These are phyloP conservation scores for Hypoxylon fragiforme DNA, from an alignment of 495 filamentous ascomycete species.

Conservation along the genomic window DNA sequence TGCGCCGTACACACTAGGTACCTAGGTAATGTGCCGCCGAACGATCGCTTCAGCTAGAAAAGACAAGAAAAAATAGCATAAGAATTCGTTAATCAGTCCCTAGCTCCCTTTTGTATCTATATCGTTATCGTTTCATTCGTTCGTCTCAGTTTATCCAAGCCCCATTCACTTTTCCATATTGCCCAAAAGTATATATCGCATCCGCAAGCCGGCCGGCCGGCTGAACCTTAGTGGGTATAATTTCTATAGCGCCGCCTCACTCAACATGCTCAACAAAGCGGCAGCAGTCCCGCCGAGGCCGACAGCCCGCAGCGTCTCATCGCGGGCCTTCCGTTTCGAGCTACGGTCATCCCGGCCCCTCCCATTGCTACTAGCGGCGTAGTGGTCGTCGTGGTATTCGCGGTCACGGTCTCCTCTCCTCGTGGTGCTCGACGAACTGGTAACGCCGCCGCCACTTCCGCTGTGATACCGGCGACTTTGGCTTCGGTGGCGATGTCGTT, in stretches of 20 bases:
- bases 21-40: too few relatives aligned
- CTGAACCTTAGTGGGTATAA: too few relatives aligned
- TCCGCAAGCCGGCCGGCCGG: neutral
- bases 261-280: constrained; percentile 54
- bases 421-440: constrained; percentile 2
- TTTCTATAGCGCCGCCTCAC: constrained; percentile 48
- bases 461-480: constrained; percentile 22
- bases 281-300: constrained; percentile 56
- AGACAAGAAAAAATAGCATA: too few relatives aligned
- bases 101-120: too few relatives aligned
- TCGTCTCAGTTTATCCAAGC: neutral
- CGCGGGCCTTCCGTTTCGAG: constrained; percentile 43
- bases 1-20: too few relatives aligned
- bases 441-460: neutral
- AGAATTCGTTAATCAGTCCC: too few relatives aligned
- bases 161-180: neutral
- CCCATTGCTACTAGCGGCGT: constrained; percentile 3
- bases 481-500: constrained; percentile 23
- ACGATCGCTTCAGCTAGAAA: too few relatives aligned
- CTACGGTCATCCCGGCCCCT: constrained; percentile 27
- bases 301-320: constrained; percentile 47
- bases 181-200: neutral
- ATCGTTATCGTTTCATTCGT: too few relatives aligned
- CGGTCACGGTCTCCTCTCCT: constrained; percentile 19
- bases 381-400: constrained; percentile 29